Base-by-base conservation (phyloP, 352 stramenopile species). In the Nothophytophthora sp. region DNA sequence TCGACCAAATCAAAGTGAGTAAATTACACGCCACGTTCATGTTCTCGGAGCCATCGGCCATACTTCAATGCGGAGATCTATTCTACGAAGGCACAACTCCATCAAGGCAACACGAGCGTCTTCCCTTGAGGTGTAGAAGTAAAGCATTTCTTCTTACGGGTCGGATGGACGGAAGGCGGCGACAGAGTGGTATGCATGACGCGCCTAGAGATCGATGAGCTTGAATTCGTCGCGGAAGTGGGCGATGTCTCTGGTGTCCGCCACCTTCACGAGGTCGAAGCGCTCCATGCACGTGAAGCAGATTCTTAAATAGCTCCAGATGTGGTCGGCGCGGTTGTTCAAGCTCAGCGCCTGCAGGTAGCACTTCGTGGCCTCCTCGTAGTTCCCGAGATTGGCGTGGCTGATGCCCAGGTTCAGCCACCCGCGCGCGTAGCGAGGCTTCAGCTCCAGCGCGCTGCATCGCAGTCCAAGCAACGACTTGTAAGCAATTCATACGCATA, bases 341-440 rank as follows among this genome's bases (percentile, higher is more conserved):
- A 99, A 81, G 36, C 81, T 90, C 59, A 99, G 66, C 40, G 96
- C 96, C 66, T 98, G 95, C 30, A 99, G 67, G 73, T 99, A 99
- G 76, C 95, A 99, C 45, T 97, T 92, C n/a, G 87, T 91, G 6
- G 95, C 95, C 52, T 98, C 86, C 40, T 96, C 80, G 69, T 98
- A 98, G 55, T 98, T 93, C 39, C 83, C 88, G 44, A 99, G 64
- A 66, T 99, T 99, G 16, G 86, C 93, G 62, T 99, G 96, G 52
- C 92, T 97, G 63, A 99, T 99, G 34, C 96, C 96, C 55, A 99
- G 86, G 65, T 99, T 99, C 13, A 99, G 78, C 96, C 96, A 99
- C 22, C 91, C 95, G 19, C 97, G 84, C 12, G 96, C 95, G 73
- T 99, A 99, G 51, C 94, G 92, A 15, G 97, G 96, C 69, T 99